Evolutionary conservation across 805 yeast genomes (phyloP).

Genomic region (Yamadazyma paraphyllophila): DNA sequence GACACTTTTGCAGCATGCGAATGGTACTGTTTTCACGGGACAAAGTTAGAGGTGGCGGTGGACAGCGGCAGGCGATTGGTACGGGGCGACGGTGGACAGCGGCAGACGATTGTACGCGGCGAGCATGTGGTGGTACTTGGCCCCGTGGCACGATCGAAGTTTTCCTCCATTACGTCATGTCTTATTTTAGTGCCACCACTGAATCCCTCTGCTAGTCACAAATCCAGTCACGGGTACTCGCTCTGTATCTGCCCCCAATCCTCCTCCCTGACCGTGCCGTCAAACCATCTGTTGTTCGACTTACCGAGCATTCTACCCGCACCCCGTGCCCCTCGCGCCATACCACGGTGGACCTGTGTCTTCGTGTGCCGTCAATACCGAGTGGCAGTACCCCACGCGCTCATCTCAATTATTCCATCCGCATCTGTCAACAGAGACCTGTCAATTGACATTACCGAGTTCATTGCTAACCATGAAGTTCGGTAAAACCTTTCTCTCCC

Average conservation of each 20-base stretch:
- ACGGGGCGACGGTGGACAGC: too few species aligned
- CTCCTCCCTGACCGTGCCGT: too few species aligned
- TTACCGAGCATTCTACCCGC: background rate
- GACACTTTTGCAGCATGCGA: background rate
- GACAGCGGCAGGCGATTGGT: too few species aligned
- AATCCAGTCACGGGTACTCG: background rate
- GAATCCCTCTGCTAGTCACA: too few species aligned
- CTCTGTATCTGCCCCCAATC: background rate
- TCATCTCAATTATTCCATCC: background rate
- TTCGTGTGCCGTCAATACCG: background rate
- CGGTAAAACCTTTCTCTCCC: slow-evolving; percentile 73
- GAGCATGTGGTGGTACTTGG: too few species aligned
- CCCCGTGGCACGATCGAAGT: too few species aligned
- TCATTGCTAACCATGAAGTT: slow-evolving; percentile 55
- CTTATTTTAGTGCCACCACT: too few species aligned
- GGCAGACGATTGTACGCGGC: too few species aligned
- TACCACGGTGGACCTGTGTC: too few species aligned
- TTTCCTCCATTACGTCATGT: too few species aligned
- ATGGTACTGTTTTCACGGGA: too few species aligned
- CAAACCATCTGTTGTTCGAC: background rate
- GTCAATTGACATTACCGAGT: background rate
- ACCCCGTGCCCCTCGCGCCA: background rate
- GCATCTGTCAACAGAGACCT: background rate
- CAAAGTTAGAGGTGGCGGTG: too few species aligned
- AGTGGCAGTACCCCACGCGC: background rate